phyloP scores from a whole-genome alignment of 495 filamentous ascomycete genomes.

The Niebla homalea region DNA sequence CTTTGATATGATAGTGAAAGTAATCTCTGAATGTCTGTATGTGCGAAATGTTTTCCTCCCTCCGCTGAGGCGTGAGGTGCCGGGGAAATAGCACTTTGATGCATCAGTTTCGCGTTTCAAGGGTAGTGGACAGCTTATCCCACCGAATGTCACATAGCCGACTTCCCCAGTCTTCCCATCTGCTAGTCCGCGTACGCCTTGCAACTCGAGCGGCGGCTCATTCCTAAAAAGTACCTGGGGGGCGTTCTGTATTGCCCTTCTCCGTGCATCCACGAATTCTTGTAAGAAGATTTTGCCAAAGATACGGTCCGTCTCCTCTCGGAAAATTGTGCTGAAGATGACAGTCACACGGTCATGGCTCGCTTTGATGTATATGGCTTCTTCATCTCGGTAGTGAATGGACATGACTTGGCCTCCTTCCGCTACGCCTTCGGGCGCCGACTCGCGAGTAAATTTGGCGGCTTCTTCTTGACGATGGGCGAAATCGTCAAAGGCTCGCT shows the following conservation, averaged over 20 bases:
- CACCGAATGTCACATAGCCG: conserved; percentile 97
- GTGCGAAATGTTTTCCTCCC: conserved; percentile 91
- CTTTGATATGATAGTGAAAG: conserved; percentile 99
- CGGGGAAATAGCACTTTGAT: conserved; percentile 80
- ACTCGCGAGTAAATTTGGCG: conserved; percentile 78
- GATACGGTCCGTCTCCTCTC: conserved; percentile 92
- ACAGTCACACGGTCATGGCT: conserved; percentile 94
- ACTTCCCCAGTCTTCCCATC: conserved; percentile 61
- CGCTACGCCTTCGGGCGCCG: conserved; percentile 72
- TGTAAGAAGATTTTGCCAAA: conserved; percentile 94
- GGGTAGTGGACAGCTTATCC: conserved; percentile 7
- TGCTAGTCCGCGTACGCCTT: conserved; percentile 69
- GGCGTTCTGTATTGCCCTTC: conserved; percentile 91
- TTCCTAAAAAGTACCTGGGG: conserved; percentile 96
- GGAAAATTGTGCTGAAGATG: conserved; percentile 96
- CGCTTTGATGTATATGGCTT: conserved; percentile 98
- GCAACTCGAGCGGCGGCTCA: conserved; percentile 83
- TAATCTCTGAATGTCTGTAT: conserved; percentile 99
- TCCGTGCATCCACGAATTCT: conserved; percentile 93
- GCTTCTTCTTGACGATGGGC: conserved; percentile 73
- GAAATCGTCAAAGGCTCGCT: conserved; percentile 89
- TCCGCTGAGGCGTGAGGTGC: conserved; percentile 77
- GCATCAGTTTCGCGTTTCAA: conserved; percentile 5
- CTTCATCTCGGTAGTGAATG: conserved; percentile 95
- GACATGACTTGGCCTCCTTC: conserved; percentile 91